Conservation (phyloP, 352 stramenopile species). For the Thraustochytrium sp. region DNA sequence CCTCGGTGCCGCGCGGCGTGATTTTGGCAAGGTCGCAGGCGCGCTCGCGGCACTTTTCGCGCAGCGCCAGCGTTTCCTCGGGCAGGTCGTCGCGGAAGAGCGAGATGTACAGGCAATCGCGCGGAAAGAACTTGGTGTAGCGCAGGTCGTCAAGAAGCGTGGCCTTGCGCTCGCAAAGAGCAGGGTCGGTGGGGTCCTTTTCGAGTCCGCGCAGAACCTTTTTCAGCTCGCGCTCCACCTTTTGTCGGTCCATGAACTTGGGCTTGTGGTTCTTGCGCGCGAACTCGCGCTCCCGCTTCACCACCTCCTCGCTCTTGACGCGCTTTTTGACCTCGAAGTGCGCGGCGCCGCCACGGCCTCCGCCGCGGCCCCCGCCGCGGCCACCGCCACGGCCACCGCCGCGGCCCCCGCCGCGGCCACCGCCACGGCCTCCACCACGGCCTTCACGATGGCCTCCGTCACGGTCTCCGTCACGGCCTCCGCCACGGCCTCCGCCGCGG, state of each 20-base stretch:
- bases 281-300: background rate
- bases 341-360: no score
- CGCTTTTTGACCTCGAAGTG: no score
- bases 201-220: background rate
- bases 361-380: no score
- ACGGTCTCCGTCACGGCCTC: no score
- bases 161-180: slow-evolving; percentile 7
- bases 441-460: no score
- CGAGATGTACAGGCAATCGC: slow-evolving; percentile 7
- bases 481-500: no score
- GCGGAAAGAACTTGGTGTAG: slow-evolving; percentile 20
- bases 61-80: background rate
- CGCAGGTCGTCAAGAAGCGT: background rate
- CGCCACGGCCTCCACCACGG: no score
- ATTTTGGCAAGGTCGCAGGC: background rate
- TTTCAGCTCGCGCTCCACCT: slow-evolving; percentile 18
- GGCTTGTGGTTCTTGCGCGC: slow-evolving; percentile 12
- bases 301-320: background rate
- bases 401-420: no score
- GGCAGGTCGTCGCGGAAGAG: background rate
- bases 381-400: no score
- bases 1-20: background rate
- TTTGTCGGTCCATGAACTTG: slow-evolving; percentile 23
- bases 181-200: background rate
- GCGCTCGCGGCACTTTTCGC: background rate